A percentile compares a stretch with the other conserved stretches of the same genome.
Conservation (phyloP, 257 asterid species). For the Dorcoceras hygrometricum region DNA sequence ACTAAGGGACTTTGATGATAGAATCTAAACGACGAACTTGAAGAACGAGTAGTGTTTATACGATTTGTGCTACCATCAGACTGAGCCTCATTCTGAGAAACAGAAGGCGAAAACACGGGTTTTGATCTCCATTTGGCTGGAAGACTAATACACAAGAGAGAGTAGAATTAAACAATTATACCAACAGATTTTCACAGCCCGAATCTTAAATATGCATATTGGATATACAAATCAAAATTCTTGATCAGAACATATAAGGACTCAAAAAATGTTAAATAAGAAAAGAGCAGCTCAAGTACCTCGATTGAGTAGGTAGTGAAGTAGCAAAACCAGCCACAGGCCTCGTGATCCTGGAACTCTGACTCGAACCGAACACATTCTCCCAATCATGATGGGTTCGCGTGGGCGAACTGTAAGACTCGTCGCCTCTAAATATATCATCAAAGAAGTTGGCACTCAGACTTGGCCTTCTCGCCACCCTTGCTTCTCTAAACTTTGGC, state of each 20-base stretch:
- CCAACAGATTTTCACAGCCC: no score
- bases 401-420: conserved; percentile 46
- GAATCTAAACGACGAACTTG: conserved; percentile 44
- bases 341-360: conserved; percentile 55
- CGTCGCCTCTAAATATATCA: conserved; percentile 67
- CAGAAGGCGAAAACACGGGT: conserved; percentile 35
- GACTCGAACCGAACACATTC: conserved; percentile 34
- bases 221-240: no score
- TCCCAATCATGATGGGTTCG: conserved; percentile 35
- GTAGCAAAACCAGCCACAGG: conserved; percentile 52
- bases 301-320: conserved; percentile 59
- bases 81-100: conserved; percentile 34
- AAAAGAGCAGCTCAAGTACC: conserved; percentile 33
- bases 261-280: not conserved
- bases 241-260: not conserved
- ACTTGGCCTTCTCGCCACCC: conserved; percentile 35
- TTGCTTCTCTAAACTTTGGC: conserved; percentile 52
- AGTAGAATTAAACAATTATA: no score
- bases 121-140: conserved; percentile 45
- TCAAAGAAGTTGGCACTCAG: conserved; percentile 55
- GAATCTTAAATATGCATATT: no score
- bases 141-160: conserved; percentile 39
- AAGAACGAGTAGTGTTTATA: conserved; percentile 26
- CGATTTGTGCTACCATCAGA: conserved; percentile 32
- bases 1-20: conserved; percentile 43